Conservation (phyloP, 2,329 filamentous ascomycete genomes). For the Colletotrichum gloeosporioides region DNA sequence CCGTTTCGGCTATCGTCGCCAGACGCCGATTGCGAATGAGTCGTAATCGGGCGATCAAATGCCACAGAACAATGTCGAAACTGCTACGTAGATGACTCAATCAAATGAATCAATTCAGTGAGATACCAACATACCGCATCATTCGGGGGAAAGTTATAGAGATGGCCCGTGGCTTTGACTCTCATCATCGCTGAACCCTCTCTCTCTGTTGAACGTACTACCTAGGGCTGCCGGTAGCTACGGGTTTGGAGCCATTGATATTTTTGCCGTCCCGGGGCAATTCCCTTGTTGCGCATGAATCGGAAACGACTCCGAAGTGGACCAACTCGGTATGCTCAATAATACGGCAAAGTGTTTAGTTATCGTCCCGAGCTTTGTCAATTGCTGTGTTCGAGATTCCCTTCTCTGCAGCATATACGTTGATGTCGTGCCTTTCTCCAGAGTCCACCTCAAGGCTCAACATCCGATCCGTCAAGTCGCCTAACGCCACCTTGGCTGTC, state of each 20-base stretch:
- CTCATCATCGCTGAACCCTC: neutral
- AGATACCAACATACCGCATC: neutral
- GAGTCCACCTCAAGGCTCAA: neutral
- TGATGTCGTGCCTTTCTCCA: neutral
- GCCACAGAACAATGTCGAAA: neutral
- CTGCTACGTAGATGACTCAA: neutral
- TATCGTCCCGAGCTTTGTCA: neutral
- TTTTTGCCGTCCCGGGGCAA: neutral
- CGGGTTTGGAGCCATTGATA: neutral
- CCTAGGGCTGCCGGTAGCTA: neutral
- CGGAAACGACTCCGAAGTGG: neutral
- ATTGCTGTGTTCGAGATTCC: neutral
- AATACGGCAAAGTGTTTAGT: neutral
- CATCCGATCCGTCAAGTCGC: neutral
- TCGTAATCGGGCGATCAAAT: neutral
- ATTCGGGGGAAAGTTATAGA: neutral
- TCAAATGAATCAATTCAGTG: neutral
- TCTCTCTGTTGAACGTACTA: neutral
- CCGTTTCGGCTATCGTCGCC: neutral
- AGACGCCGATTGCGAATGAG: neutral
- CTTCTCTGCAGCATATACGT: neutral
- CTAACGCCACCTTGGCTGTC: neutral
- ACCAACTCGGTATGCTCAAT: neutral
- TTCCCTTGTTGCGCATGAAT: neutral
- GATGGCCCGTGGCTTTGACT: neutral